These are phyloP conservation scores for Bremia lactucae DNA, from an alignment of 352 stramenopile species.

Conservation along the genomic window DNA sequence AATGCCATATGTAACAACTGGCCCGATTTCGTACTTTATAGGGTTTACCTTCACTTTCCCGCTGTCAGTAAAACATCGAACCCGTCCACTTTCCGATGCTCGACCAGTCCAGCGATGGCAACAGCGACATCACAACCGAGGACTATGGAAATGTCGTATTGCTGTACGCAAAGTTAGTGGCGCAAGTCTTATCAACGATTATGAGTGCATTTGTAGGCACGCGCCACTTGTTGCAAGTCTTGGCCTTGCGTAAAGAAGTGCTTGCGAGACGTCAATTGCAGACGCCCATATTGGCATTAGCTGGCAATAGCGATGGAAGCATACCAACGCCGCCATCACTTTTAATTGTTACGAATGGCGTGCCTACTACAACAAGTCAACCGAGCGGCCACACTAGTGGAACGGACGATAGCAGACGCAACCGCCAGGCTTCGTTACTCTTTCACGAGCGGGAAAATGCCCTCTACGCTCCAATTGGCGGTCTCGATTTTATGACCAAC, in stretches of 20 bases:
- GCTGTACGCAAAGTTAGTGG: conserved; percentile 49
- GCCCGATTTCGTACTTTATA: conserved; percentile 25
- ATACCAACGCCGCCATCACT: conserved; percentile 7
- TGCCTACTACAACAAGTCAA: conserved; percentile 3
- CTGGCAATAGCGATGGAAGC: conserved; percentile 8
- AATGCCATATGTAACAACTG: conserved; percentile 16
- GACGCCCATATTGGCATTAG: conserved; percentile 26
- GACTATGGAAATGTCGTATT: conserved; percentile 26
- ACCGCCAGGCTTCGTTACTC: conserved; percentile 14
- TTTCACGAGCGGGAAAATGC: conserved; percentile 19
- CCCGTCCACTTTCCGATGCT: neutral
- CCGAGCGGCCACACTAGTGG: conserved; percentile 19
- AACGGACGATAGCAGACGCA: conserved; percentile 23
- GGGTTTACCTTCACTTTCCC: conserved; percentile 3
- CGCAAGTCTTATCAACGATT: conserved; percentile 56
- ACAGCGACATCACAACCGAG: conserved; percentile 3
- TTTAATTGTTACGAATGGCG: conserved; percentile 6
- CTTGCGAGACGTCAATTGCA: conserved; percentile 17
- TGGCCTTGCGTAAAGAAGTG: conserved; percentile 24
- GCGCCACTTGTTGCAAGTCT: conserved; percentile 48
- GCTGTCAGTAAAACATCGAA: conserved; percentile 7
- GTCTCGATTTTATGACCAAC: conserved; percentile 17
- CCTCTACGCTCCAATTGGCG: conserved; percentile 15
- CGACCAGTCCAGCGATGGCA: conserved; percentile 13
- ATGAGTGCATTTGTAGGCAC: conserved; percentile 58